Conservation (phyloP, 495 filamentous ascomycete species). For the Podospora fimiseda region DNA sequence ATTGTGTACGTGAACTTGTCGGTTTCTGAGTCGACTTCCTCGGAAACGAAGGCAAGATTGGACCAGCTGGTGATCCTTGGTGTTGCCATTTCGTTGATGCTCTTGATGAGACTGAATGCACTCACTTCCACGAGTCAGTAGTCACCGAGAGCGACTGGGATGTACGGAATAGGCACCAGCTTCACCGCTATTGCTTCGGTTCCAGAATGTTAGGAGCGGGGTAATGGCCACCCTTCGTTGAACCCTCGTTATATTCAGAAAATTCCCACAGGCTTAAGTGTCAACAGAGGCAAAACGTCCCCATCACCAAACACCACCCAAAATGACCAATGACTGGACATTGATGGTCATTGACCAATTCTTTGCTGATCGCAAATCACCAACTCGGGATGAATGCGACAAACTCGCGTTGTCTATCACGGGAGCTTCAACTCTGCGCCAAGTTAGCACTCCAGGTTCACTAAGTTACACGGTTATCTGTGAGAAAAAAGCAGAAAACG, state of each 20-base stretch:
- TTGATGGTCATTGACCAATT: not conserved
- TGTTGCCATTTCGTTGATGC: not conserved
- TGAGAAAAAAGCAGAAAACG: not conserved
- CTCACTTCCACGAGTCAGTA: not conserved
- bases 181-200: not conserved
- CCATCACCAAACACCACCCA: not conserved
- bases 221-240: not conserved
- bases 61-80: not conserved
- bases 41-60: not conserved
- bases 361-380: not conserved
- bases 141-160: not conserved
- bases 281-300: not conserved
- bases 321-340: not conserved
- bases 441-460: not conserved
- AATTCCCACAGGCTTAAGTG: not conserved
- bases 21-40: not conserved
- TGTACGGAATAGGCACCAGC: not conserved
- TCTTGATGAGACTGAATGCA: not conserved
- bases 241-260: not conserved
- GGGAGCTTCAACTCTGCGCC: not conserved
- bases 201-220: not conserved
- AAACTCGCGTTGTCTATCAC: not conserved
- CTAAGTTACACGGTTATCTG: not conserved
- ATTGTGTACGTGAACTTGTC: not conserved
- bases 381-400: not conserved